Conservation (phyloP, 139 green algal species). For the Coelastrella sp. region DNA sequence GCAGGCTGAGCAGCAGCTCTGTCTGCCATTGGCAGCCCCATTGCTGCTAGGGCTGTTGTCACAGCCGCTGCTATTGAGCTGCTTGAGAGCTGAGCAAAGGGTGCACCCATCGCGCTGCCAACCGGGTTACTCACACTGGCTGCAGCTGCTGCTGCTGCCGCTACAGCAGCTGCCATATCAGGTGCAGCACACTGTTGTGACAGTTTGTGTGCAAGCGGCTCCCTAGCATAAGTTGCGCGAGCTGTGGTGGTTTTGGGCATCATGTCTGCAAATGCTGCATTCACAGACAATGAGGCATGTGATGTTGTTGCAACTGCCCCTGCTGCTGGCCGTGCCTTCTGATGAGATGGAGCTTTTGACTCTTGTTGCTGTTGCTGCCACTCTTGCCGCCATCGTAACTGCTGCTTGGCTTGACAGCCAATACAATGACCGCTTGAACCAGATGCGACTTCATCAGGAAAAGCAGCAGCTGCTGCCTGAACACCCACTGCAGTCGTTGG, state of each 20-base stretch:
- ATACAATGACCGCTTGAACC: not conserved
- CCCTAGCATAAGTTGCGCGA: not conserved
- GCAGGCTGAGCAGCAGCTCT: not conserved
- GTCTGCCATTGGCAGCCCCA: not conserved
- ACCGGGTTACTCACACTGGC: too few relatives aligned
- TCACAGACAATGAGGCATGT: not conserved
- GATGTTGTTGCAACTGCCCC: not conserved
- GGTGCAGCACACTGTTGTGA: not conserved
- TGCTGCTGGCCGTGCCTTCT: not conserved
- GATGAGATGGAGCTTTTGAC: too few relatives aligned
- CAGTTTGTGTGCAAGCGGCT: not conserved
- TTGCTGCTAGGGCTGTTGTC: not conserved
- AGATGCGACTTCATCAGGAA: not conserved
- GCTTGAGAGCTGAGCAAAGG: not conserved
- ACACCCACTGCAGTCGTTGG: not conserved
- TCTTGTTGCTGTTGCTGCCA: not conserved
- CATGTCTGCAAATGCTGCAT: not conserved
- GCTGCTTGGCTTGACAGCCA: not conserved
- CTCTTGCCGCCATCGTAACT: not conserved
- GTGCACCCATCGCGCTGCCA: not conserved
- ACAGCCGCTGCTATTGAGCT: not conserved
- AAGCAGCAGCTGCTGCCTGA: not conserved
- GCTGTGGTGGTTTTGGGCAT: not conserved
- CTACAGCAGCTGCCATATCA: not conserved
- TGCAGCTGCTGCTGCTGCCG: not conserved